A percentile compares a stretch with the other conserved stretches of the same genome.
Conservation (phyloP, 2,329 filamentous ascomycete genomes). For the Beauveria australis region DNA sequence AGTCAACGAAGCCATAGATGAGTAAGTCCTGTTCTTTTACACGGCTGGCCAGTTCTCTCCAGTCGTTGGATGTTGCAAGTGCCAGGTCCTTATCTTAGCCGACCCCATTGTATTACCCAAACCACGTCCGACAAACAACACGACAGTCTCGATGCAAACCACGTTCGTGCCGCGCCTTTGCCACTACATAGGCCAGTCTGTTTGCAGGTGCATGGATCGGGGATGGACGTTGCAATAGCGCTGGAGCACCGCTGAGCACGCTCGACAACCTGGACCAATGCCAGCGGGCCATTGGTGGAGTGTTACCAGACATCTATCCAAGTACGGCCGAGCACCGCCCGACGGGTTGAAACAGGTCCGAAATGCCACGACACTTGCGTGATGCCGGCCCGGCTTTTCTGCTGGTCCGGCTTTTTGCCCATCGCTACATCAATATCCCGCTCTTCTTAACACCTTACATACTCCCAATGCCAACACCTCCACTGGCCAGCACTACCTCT, state of each 20-base stretch:
- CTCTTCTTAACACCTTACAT: background rate
- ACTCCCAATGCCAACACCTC: background rate
- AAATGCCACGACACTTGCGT: constrained; percentile 8
- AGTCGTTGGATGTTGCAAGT: background rate
- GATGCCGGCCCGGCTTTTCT: background rate
- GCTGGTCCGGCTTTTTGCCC: background rate
- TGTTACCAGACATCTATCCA: constrained; percentile 22
- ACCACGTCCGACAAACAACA: background rate
- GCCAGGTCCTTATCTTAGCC: background rate
- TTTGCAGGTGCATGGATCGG: background rate
- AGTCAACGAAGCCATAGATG: constrained; percentile 46
- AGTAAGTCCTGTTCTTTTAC: constrained; percentile 37
- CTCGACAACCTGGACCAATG: constrained; percentile 1
- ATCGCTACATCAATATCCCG: background rate
- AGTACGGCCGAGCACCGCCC: constrained; percentile 31
- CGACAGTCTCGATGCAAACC: background rate
- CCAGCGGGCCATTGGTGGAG: constrained; percentile 22
- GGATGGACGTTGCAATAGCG: background rate
- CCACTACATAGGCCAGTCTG: background rate
- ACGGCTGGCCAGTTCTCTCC: background rate
- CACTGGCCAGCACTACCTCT: background rate
- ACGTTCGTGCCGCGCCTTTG: background rate
- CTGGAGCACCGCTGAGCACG: background rate
- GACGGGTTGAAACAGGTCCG: constrained; percentile 25
- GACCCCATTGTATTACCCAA: background rate